Base-by-base conservation (phyloP, 2,329 filamentous ascomycete genomes). In the Neoascochyta sp. region DNA sequence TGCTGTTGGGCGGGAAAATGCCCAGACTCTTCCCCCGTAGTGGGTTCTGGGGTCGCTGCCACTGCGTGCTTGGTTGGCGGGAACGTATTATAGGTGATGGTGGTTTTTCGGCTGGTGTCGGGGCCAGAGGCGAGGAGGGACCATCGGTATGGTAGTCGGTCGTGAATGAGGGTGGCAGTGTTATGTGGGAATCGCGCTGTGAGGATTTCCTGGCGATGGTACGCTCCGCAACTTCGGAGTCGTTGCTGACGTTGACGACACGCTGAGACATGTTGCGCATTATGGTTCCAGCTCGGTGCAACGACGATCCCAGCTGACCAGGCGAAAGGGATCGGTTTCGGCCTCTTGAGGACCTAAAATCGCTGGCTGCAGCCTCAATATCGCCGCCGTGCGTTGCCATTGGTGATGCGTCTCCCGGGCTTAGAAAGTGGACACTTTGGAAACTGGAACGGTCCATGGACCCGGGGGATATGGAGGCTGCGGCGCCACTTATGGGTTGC, bases 241-340 rank as follows among this genome's bases (percentile, higher is more conserved):
- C 92, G 57, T 94, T 94, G 64, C 88, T 95, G 50, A 98, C 77
- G 56, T 96, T 96, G 54, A 98, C 92, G 33, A 98, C 89, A 69
- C 92, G 86, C 67, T 95, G 89, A 17, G 93, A 96, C 80, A 98
- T 94, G 46, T 79, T 80, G 43, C 71, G 63, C 54, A 74, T 56
- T 53, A 75, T 68, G 37, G 68, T 71, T 14, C 68, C 65, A 21
- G 70, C 72, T 33, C 72, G 60, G 24, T 64, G 60, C 25, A 76
- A 56, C 13, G 71, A 66, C 21, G 69, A 72, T 20, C 65, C 65
- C 10, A 62, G 55, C 11, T 59, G 55, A 20, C 62, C 60, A 9
- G 69, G 65, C 24, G 70, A 71, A 11, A 70, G 54, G 6, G 69
- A 71, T 24, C 67, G 58, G 34, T 65, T 63, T 76, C 70, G 45